Base-by-base conservation (phyloP, 2,329 filamentous ascomycete genomes). In the Elsinoe perseae region DNA sequence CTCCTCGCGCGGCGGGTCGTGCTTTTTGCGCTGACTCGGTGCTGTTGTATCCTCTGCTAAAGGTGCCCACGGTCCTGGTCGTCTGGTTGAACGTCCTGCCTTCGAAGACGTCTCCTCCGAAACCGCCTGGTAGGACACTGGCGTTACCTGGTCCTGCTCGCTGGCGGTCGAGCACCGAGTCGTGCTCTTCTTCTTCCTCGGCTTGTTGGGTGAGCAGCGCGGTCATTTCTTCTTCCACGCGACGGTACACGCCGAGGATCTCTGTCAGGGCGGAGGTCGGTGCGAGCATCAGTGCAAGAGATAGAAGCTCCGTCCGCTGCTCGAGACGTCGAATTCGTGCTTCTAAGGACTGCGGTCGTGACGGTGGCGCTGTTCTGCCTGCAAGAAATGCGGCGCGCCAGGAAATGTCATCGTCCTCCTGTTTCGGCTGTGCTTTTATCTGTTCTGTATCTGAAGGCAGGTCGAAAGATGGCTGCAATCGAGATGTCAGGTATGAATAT, bases 301-400 rank as follows among this genome's bases (percentile, higher is more conserved):
- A 83, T 1, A 95, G 75, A 34, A 90, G 86, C 64, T 92, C 89
- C 66, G 90, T 87, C 20, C 88, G 82, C 66, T 92, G 88, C 64
- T 92, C 86, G 1, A 93, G 74, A 61, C 88, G 83, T 27, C 87
- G 80, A 54, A 93, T 67, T 4, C 36, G 40, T 38, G 38, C 30
- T 12, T 64, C 82, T 14, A 79, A 75, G 28, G 81, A 82, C 43
- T 82, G 78, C 20, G 60, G 32, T 62, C 66, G 59, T 40, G 63
- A 34, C 54, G 67, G 9, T 32, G 70, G 68, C 23, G 65, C 64
- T 68, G 90, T 87, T 59, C 86, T 84, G 14, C 88, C 88, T n/a
- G 87, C 86, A 62, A 85, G 80, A 42, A 92, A 76, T 3, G 88
- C 87, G 5, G 87, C 87, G 58, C 82, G 83, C 88, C 88, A 93